These are phyloP conservation scores for Lachnellula arida DNA, from an alignment of 2,329 filamentous ascomycete genomes.

Conservation along the genomic window DNA sequence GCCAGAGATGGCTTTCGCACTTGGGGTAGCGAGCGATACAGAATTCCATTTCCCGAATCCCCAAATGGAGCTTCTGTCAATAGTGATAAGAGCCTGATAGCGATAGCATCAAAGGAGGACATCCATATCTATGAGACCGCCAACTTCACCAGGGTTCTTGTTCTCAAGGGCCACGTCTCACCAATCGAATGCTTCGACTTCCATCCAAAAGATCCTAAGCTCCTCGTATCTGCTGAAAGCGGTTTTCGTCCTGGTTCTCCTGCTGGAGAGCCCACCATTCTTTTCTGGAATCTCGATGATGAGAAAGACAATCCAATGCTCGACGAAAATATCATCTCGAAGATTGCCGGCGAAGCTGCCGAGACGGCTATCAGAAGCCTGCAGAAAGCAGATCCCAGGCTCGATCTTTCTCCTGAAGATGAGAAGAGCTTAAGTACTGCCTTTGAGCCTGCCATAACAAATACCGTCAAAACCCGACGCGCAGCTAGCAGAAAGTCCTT, in stretches of 20 bases:
- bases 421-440: not conserved
- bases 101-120: conserved; percentile 1
- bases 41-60: conserved; percentile 3
- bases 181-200: conserved; percentile 2
- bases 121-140: conserved; percentile 8
- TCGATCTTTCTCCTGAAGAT: conserved; percentile 6
- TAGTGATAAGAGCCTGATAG: conserved; percentile 3
- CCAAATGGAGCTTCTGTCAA: conserved; percentile 3
- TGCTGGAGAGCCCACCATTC: conserved; percentile 3
- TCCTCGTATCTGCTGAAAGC: conserved; percentile 6
- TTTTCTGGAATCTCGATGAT: conserved; percentile 10
- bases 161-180: conserved; percentile 6
- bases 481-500: not conserved
- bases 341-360: conserved; percentile 6
- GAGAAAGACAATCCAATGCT: conserved; percentile 1
- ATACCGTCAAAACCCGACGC: conserved; percentile 2
- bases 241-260: not conserved
- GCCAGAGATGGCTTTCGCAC: conserved; percentile 8
- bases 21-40: conserved; percentile 9
- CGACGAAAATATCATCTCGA: not conserved
- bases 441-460: conserved; percentile 4
- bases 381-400: not conserved
- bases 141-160: conserved; percentile 2
- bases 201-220: conserved; percentile 6
- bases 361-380: not conserved